Evolutionary conservation across 345 rosid genomes (phyloP), one percentile per base, ranked within the genome.

Genomic region (Sonneratia alba): DNA sequence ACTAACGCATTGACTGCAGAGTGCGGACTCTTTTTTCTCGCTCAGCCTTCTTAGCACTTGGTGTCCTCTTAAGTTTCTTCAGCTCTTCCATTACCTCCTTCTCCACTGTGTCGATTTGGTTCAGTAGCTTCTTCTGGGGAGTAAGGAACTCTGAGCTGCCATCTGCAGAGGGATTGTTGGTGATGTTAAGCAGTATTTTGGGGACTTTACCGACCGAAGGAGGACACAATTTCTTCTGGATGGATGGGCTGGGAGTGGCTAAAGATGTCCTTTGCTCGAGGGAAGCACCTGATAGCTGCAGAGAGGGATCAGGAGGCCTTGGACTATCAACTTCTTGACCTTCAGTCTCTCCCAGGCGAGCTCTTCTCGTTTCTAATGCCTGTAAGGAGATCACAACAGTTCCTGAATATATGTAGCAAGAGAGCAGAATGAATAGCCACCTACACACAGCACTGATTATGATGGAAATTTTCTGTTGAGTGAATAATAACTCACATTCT

Each of bases 341-440:
- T 64, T 84, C 85, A 0, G 67, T 75, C 66, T 68, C 85, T 83
- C 89, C 79, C 64, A 81, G 51, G 10, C 85, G 79, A 72, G 85
- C 86, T 78, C 99, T 84, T 71, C 85, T 85, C 76, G 93, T 87
- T 79, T 90, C 94, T 73, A 87, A 82, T 22, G 94, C 97, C 99
- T 92, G 75, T 34, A 68, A 66, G 65, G 65, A 27, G 4, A 53
- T 70, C 36, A 53, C 67, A 47, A 1, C 24, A 66, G 48, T 40
- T 24, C 51, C 69, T 10, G 43, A 65, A 36, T 9, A 36, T 21
- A 27, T 12, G 47, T 22, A 9, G 8, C 13, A 6, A 53, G 22
- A 27, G 37, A 69, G 5, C n/a, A n/a, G 4, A 9, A 48, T 8
- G 51, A 47, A 47, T 47, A 13, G 3, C 69, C 45, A 13, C 69